Percentiles rank a stretch among this genome's conserved stretches.
Conservation (phyloP, 768 basidiomycete genomes). For the Coprinopsis sp. region DNA sequence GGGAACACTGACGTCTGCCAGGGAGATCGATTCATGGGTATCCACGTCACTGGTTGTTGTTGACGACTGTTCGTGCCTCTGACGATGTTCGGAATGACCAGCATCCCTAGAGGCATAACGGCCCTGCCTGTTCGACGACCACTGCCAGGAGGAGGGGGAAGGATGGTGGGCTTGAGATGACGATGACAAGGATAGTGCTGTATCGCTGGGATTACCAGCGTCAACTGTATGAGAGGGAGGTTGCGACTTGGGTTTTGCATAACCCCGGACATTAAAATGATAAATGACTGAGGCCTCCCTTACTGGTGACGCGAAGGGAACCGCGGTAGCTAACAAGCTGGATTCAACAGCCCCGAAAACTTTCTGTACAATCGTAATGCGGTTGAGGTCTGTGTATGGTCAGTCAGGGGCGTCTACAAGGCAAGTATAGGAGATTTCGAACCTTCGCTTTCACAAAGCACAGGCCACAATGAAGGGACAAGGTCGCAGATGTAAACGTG, state of each 20-base stretch:
- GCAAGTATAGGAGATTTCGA: constrained; percentile 10
- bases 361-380: constrained; percentile 48
- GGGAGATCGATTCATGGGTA: too few relatives aligned
- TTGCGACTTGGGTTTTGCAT: not conserved
- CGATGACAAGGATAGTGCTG: not conserved
- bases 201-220: too few relatives aligned
- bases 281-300: constrained; percentile 20
- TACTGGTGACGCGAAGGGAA: not conserved
- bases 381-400: constrained; percentile 38
- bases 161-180: too few relatives aligned
- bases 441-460: constrained; percentile 42
- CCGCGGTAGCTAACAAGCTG: not conserved
- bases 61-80: too few relatives aligned
- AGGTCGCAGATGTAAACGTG: constrained; percentile 44
- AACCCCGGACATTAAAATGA: constrained; percentile 13
- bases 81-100: too few relatives aligned
- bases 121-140: too few relatives aligned
- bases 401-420: not conserved
- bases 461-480: constrained; percentile 48
- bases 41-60: too few relatives aligned
- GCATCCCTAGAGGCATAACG: too few relatives aligned
- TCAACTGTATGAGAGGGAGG: not conserved
- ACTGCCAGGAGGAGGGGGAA: too few relatives aligned
- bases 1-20: too few relatives aligned
- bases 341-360: constrained; percentile 3